These are phyloP conservation scores for Silene noctiflora DNA, from an alignment of 179 eudicot species.

Conservation along the genomic window DNA sequence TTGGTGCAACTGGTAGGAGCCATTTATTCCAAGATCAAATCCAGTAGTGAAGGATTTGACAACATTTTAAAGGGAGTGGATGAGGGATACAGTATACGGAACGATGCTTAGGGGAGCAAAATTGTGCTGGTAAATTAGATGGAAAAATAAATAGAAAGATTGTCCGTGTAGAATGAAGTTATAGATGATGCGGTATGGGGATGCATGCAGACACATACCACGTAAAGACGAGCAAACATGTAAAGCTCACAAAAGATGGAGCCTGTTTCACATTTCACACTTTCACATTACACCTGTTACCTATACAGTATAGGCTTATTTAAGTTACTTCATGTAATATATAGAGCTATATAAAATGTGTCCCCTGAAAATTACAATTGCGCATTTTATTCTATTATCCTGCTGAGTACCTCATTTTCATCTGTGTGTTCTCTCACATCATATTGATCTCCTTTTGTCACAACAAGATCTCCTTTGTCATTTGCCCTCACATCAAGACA, in stretches of 20 bases:
- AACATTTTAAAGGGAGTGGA: neutral
- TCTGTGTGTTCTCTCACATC: conserved; percentile 83
- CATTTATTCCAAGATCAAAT: neutral
- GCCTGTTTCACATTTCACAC: conserved; percentile 11
- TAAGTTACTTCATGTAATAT: neutral
- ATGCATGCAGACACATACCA: neutral
- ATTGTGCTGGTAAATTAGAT: neutral
- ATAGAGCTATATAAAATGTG: neutral
- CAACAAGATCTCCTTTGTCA: conserved; percentile 95
- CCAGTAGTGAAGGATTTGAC: neutral
- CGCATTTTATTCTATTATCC: neutral
- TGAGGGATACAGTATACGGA: neutral
- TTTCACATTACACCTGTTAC: neutral
- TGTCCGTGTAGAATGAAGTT: neutral
- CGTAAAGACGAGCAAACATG: neutral
- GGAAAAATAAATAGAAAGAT: neutral
- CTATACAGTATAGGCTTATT: neutral
- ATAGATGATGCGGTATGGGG: neutral
- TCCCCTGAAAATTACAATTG: neutral
- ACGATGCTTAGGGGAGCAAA: neutral
- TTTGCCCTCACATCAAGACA: conserved; percentile 98
- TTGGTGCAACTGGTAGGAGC: neutral
- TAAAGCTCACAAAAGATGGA: neutral
- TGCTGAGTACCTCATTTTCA: conserved; percentile 68
- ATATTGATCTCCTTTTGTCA: conserved; percentile 98